Percentiles rank a stretch among this genome's conserved stretches.
Evolutionary conservation across 2,329 filamentous ascomycete species (phyloP).

Genomic region (Microascus cirrosus): DNA sequence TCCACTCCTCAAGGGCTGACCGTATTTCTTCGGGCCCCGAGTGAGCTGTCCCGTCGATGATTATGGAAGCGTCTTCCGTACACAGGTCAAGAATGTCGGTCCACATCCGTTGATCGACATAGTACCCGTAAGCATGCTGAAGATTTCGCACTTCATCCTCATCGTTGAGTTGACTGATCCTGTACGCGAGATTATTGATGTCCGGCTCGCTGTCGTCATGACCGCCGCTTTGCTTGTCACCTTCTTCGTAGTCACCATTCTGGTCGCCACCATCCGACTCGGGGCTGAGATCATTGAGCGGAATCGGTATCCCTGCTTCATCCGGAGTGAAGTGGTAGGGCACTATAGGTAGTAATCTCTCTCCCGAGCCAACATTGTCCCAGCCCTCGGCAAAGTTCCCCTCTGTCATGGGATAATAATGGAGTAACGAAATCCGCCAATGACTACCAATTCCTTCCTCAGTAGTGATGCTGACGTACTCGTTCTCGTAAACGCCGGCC

Average conservation of each 20-base stretch:
- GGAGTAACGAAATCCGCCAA: neutral
- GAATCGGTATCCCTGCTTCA: constrained; percentile 1
- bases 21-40: neutral
- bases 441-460: neutral
- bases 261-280: neutral
- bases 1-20: constrained; percentile 1
- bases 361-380: neutral
- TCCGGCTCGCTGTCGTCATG: neutral
- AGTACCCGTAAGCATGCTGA: constrained; percentile 1
- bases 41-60: neutral
- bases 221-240: neutral
- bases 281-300: neutral
- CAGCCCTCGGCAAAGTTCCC: neutral
- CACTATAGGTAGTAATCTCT: neutral
- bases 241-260: neutral
- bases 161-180: neutral
- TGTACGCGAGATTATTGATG: neutral
- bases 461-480: neutral
- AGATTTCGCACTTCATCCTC: constrained; percentile 2
- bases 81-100: neutral
- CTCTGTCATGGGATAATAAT: neutral
- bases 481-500: constrained; percentile 1
- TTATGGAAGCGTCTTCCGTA: neutral
- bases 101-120: constrained; percentile 3
- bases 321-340: constrained; percentile 2